A percentile compares a stretch with the other conserved stretches of the same genome.
Conservation (phyloP, 1,284 basidiomycete species). For the Papiliotrema terrestris region DNA sequence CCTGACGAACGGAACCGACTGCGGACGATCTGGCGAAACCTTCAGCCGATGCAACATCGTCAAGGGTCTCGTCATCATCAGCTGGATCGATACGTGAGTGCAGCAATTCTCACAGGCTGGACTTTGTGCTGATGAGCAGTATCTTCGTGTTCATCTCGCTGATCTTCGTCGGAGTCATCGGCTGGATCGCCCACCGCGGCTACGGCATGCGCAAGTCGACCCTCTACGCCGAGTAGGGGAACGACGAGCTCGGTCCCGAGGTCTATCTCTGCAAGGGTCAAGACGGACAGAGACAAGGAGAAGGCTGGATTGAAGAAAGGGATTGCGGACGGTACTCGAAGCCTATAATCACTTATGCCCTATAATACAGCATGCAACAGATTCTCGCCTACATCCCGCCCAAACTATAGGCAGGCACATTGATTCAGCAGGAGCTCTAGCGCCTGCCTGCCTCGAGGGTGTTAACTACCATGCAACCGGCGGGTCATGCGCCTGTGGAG, state of each 20-base stretch:
- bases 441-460: no score
- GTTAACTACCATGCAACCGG: no score
- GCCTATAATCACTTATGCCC: neutral
- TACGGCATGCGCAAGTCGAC: constrained; percentile 37
- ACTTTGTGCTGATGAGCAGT: constrained; percentile 3
- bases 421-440: no score
- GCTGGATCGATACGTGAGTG: constrained; percentile 48
- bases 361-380: neutral
- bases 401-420: neutral
- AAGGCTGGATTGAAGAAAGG: neutral
- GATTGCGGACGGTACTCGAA: neutral
- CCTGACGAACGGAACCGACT: constrained; percentile 40
- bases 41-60: constrained; percentile 46
- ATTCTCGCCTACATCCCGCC: neutral
- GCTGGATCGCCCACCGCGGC: constrained; percentile 44
- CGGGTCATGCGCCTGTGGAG: no score
- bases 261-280: neutral
- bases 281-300: neutral
- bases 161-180: constrained; percentile 41
- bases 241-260: no score
- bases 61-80: constrained; percentile 45
- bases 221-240: constrained; percentile 34
- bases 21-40: constrained; percentile 27
- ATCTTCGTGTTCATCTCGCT: constrained; percentile 31
- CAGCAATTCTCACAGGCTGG: neutral